A percentile compares a stretch with the other conserved stretches of the same genome.
phyloP scores from a whole-genome alignment of 441 rosid species.

The Pelargonium australe region DNA sequence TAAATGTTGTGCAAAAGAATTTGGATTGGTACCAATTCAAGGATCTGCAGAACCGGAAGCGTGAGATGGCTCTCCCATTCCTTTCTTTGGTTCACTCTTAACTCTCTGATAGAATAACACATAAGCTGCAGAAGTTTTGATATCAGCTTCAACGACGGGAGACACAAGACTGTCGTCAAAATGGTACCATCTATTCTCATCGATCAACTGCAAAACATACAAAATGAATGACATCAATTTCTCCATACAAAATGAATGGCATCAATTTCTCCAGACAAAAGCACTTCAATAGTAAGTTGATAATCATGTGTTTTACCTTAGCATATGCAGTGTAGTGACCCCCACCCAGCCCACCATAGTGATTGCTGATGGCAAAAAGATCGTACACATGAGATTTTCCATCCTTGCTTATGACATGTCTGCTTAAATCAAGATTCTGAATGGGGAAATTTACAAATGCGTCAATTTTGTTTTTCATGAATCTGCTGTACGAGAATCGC shows the following conservation, averaged over 20 bases:
- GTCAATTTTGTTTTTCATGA: slow-evolving; percentile 53
- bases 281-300: too few relatives aligned
- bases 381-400: slow-evolving; percentile 48
- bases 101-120: slow-evolving; percentile 79
- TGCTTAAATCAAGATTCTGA: slow-evolving; percentile 54
- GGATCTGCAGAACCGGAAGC: slow-evolving; percentile 11
- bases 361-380: slow-evolving; percentile 64
- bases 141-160: slow-evolving; percentile 49
- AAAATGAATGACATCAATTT: too few relatives aligned
- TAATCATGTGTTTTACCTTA: slow-evolving; percentile 33
- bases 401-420: slow-evolving; percentile 44
- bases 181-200: slow-evolving; percentile 86
- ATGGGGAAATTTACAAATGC: slow-evolving; percentile 49
- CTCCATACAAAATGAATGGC: too few relatives aligned
- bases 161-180: slow-evolving; percentile 81
- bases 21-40: too few relatives aligned
- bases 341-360: slow-evolving; percentile 61
- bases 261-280: too few relatives aligned
- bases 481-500: slow-evolving; percentile 61
- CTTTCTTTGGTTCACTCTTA: slow-evolving; percentile 4
- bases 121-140: slow-evolving; percentile 81
- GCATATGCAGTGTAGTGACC: slow-evolving; percentile 71
- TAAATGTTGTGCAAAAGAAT: too few relatives aligned
- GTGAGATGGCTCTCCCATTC: slow-evolving; percentile 33
- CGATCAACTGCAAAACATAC: slow-evolving; percentile 44